phyloP scores from a whole-genome alignment of 2,329 filamentous ascomycete genomes.

The Penicillium rolfsii region DNA sequence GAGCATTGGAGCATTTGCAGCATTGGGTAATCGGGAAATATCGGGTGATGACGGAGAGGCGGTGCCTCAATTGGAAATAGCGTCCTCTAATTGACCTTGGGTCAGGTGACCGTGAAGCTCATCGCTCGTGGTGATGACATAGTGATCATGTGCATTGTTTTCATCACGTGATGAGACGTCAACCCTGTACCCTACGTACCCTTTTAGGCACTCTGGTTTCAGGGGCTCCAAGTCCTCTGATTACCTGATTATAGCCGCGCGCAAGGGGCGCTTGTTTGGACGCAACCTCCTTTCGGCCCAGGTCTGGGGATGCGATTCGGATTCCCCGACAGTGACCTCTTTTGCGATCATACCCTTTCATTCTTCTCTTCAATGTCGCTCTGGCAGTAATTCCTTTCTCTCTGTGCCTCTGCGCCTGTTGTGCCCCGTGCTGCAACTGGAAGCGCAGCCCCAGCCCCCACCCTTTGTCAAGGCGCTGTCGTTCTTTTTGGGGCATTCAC shows the following conservation, averaged over 20 bases:
- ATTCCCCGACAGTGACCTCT: conserved; percentile 5
- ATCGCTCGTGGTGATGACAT: neutral
- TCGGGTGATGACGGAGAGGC: conserved; percentile 21
- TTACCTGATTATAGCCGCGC: conserved; percentile 36
- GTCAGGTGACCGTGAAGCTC: neutral
- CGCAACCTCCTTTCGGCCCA: conserved; percentile 37
- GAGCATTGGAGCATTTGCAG: conserved; percentile 1
- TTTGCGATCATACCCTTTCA: conserved; percentile 7
- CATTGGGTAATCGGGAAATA: conserved; percentile 1
- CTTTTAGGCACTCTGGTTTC: conserved; percentile 10
- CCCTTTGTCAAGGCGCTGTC: conserved; percentile 28
- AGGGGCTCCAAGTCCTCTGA: conserved; percentile 14
- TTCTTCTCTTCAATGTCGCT: conserved; percentile 29
- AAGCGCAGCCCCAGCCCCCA: conserved; percentile 24
- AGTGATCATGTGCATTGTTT: neutral
- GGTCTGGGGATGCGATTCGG: conserved; percentile 32
- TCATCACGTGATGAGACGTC: conserved; percentile 6
- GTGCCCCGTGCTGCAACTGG: conserved; percentile 27
- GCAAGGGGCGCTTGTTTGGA: conserved; percentile 44
- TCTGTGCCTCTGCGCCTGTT: conserved; percentile 22
- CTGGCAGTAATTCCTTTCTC: conserved; percentile 37
- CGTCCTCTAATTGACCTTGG: neutral
- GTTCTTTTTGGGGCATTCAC: conserved; percentile 26
- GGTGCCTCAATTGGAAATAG: conserved; percentile 10
- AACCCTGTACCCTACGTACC: conserved; percentile 18